These are phyloP conservation scores for Royoungia palumana DNA, from an alignment of 768 basidiomycete genomes.

Conservation along the genomic window DNA sequence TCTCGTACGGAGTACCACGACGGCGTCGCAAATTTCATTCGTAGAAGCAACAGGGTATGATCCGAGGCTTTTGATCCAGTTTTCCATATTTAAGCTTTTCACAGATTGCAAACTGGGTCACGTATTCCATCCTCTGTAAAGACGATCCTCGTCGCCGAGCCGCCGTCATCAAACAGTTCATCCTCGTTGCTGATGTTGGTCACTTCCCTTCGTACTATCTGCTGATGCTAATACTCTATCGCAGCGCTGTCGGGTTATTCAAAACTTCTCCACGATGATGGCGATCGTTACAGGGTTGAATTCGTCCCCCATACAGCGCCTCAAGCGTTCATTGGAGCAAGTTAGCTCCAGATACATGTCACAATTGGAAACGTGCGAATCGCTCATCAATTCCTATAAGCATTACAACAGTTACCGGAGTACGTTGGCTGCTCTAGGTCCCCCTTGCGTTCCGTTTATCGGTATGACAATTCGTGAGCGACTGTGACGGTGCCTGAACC, in stretches of 20 bases:
- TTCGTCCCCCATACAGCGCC: slow-evolving; percentile 58
- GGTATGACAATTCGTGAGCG: slow-evolving; percentile 37
- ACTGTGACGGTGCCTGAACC: slow-evolving; percentile 3
- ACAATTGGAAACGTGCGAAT: slow-evolving; percentile 50
- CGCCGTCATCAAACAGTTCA: slow-evolving; percentile 61
- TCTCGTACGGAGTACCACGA: slow-evolving; percentile 41
- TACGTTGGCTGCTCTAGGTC: slow-evolving; percentile 49
- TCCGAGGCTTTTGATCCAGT: neutral
- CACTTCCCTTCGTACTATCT: neutral
- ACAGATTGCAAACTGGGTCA: slow-evolving; percentile 60
- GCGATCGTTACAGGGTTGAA: slow-evolving; percentile 67
- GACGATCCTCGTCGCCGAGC: slow-evolving; percentile 61
- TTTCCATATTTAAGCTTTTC: neutral
- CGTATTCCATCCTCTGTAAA: slow-evolving; percentile 50
- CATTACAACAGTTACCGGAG: slow-evolving; percentile 64
- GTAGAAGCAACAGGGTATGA: slow-evolving; percentile 51
- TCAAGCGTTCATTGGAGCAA: slow-evolving; percentile 65
- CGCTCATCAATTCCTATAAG: slow-evolving; percentile 60
- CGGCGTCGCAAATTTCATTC: slow-evolving; percentile 57
- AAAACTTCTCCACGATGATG: slow-evolving; percentile 68
- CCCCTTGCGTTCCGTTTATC: slow-evolving; percentile 70
- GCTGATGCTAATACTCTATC: slow-evolving; percentile 2
- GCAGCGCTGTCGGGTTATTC: slow-evolving; percentile 58
- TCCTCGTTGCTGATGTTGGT: slow-evolving; percentile 60
- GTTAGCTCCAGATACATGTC: slow-evolving; percentile 48